These are phyloP conservation scores for Arabis alpina DNA, from an alignment of 345 rosid genomes.

Conservation along the genomic window DNA sequence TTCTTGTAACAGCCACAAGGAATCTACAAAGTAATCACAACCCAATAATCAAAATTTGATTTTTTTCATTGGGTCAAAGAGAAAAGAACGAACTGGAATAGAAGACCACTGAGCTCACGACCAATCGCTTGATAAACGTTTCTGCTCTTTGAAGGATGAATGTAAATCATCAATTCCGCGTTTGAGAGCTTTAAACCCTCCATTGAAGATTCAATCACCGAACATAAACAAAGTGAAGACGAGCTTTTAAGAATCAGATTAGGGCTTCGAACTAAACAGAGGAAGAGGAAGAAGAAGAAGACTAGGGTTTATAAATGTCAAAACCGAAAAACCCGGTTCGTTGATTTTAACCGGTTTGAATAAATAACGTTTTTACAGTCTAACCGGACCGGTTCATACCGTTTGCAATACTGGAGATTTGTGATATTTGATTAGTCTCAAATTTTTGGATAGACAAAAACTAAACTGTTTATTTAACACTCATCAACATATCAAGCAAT, in stretches of 20 bases:
- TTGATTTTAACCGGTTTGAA: not conserved
- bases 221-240: too few relatives aligned
- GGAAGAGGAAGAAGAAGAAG: slow-evolving; percentile 8
- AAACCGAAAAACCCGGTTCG: slow-evolving; percentile 5
- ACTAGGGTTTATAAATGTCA: too few relatives aligned
- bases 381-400: not conserved
- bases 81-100: slow-evolving; percentile 72
- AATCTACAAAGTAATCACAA: not conserved
- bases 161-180: slow-evolving; percentile 60
- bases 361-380: not conserved
- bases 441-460: not conserved
- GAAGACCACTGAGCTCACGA: slow-evolving; percentile 76
- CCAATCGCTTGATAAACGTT: slow-evolving; percentile 63
- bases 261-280: not conserved
- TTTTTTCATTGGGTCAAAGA: not conserved
- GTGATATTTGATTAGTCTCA: not conserved
- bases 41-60: not conserved
- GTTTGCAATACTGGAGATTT: not conserved
- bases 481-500: slow-evolving; percentile 33
- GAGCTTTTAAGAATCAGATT: not conserved
- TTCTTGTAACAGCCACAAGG: not conserved
- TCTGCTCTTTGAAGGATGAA: slow-evolving; percentile 71
- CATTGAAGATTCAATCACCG: slow-evolving; percentile 45
- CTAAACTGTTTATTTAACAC: slow-evolving; percentile 19
- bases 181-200: slow-evolving; percentile 71